Conservation (phyloP, 140 eudicot genomes). For the Anethum foeniculum region DNA sequence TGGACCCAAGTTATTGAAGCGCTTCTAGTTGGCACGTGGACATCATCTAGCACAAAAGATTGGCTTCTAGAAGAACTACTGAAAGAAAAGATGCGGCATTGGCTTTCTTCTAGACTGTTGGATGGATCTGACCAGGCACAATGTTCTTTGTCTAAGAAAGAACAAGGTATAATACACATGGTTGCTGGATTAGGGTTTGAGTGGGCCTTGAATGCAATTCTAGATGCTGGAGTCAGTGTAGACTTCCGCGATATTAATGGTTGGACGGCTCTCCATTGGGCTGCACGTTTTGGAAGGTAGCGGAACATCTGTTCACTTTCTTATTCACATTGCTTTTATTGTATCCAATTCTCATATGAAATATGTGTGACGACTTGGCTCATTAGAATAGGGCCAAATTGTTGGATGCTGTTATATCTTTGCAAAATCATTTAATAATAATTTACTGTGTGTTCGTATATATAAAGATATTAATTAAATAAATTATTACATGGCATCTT, state of each 20-base stretch:
- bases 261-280: slow-evolving; percentile 99
- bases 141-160: slow-evolving; percentile 66
- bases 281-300: slow-evolving; percentile 95
- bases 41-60: slow-evolving; percentile 40
- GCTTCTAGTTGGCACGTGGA: slow-evolving; percentile 52
- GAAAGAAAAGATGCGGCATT: slow-evolving; percentile 65
- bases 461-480: background rate
- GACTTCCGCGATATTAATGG: slow-evolving; percentile 92
- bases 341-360: background rate
- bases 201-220: slow-evolving; percentile 89
- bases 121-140: slow-evolving; percentile 10
- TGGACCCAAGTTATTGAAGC: slow-evolving; percentile 75
- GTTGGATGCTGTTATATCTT: background rate
- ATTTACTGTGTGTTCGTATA: background rate
- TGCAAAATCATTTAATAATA: background rate
- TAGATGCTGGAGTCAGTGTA: slow-evolving; percentile 63
- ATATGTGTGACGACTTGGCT: background rate
- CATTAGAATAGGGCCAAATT: background rate
- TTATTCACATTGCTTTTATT: background rate
- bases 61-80: slow-evolving; percentile 80
- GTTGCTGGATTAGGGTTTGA: slow-evolving; percentile 89
- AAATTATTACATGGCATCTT: background rate
- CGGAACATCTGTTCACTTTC: background rate
- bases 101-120: slow-evolving; percentile 56
- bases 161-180: slow-evolving; percentile 94